Conservation (phyloP, 805 yeast genomes). For the Dipodascus albidus region DNA sequence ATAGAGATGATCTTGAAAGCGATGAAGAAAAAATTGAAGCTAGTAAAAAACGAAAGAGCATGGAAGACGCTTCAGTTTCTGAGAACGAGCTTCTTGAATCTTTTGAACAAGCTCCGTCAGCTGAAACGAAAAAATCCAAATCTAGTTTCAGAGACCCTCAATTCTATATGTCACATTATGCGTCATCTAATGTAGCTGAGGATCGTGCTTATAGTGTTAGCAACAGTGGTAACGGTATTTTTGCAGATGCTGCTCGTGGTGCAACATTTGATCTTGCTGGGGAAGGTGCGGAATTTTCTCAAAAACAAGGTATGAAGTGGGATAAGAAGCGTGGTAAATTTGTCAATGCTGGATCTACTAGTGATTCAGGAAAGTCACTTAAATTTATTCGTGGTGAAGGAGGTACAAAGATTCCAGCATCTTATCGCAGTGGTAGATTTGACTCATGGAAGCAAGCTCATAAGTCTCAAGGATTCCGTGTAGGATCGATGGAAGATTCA, state of each 20-base stretch:
- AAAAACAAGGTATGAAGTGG: slow-evolving; percentile 70
- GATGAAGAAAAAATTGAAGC: slow-evolving; percentile 6
- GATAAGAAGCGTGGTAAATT: slow-evolving; percentile 88
- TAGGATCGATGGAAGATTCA: slow-evolving; percentile 41
- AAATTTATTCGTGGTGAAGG: slow-evolving; percentile 90
- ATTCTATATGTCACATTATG: slow-evolving; percentile 79
- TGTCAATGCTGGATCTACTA: slow-evolving; percentile 62
- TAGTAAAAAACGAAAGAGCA: background rate
- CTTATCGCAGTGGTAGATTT: slow-evolving; percentile 80
- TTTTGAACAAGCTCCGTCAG: slow-evolving; percentile 3
- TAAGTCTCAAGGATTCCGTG: slow-evolving; percentile 35
- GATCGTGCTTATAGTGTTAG: slow-evolving; percentile 57
- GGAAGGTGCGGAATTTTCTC: slow-evolving; percentile 60
- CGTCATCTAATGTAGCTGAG: slow-evolving; percentile 67
- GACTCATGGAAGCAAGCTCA: slow-evolving; percentile 84
- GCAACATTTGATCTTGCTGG: slow-evolving; percentile 78
- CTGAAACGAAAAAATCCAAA: slow-evolving; percentile 3
- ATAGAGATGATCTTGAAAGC: background rate
- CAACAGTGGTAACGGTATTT: slow-evolving; percentile 35
- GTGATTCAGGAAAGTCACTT: slow-evolving; percentile 32
- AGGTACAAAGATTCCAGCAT: slow-evolving; percentile 87
- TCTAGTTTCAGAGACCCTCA: slow-evolving; percentile 58
- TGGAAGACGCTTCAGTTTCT: background rate
- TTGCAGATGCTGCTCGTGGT: slow-evolving; percentile 70
- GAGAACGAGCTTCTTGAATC: slow-evolving; percentile 5